A percentile compares a stretch with the other conserved stretches of the same genome.
These are phyloP conservation scores for Paragyromitra xinjiangensis DNA, from an alignment of 495 filamentous ascomycete species.

Conservation along the genomic window DNA sequence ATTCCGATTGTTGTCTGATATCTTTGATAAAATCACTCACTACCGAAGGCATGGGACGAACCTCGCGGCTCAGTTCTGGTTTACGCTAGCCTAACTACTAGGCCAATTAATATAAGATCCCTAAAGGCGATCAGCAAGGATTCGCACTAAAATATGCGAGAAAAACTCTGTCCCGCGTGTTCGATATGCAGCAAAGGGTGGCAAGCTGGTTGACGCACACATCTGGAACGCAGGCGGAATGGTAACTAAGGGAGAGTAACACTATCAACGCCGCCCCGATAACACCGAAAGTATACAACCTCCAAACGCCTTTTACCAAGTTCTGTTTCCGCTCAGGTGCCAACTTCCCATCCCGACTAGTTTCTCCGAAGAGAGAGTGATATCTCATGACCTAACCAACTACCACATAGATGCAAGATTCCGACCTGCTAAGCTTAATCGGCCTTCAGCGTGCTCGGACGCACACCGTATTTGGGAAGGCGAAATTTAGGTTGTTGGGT, in stretches of 20 bases:
- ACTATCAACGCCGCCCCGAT: neutral
- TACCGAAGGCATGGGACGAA: neutral
- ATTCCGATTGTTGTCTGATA: neutral
- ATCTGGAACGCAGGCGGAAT: constrained; percentile 13
- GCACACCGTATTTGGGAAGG: constrained; percentile 7
- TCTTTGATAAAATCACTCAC: neutral
- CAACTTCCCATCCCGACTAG: neutral
- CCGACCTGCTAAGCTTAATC: neutral
- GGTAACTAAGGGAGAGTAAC: neutral
- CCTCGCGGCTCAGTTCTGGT: neutral
- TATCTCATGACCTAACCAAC: constrained; percentile 32
- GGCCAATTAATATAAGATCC: neutral
- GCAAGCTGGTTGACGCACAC: constrained; percentile 5
- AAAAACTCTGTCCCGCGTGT: neutral
- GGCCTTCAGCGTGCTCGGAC: constrained; percentile 11
- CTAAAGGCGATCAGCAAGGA: neutral
- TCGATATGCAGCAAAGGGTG: constrained; percentile 11
- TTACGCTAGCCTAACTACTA: neutral
- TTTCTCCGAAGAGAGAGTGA: constrained; percentile 34
- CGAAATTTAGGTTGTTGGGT: constrained; percentile 28
- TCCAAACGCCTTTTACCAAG: neutral
- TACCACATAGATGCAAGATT: neutral
- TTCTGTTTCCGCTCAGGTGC: neutral
- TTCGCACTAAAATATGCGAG: neutral
- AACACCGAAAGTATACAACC: neutral